phyloP scores from a whole-genome alignment of 768 basidiomycete genomes.

The Scleroderma citrinum region DNA sequence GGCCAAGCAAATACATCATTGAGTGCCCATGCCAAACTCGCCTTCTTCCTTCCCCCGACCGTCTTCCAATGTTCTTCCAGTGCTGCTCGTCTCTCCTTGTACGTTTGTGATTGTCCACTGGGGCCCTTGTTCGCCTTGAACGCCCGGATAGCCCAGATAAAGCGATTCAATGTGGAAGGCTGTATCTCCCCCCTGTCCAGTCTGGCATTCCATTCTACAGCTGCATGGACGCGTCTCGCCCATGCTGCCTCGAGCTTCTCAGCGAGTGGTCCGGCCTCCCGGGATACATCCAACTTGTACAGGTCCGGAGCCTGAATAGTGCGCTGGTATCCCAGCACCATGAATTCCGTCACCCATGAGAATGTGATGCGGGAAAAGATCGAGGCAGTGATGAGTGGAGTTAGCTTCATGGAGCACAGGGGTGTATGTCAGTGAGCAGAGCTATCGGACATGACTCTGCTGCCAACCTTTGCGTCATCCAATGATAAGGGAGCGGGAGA shows the following conservation, averaged over 20 bases:
- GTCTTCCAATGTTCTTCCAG: slow-evolving; percentile 42
- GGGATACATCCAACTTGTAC: slow-evolving; percentile 55
- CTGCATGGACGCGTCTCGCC: slow-evolving; percentile 39
- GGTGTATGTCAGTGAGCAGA: no score
- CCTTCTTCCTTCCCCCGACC: slow-evolving; percentile 36
- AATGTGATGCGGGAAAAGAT: background rate
- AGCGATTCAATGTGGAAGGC: slow-evolving; percentile 35
- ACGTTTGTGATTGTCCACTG: slow-evolving; percentile 9
- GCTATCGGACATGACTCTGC: background rate
- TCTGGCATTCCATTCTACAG: slow-evolving; percentile 48
- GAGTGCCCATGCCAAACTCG: slow-evolving; percentile 55
- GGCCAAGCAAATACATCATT: slow-evolving; percentile 52
- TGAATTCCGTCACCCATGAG: slow-evolving; percentile 10
- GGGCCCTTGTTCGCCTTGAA: slow-evolving; percentile 2
- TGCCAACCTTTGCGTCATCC: background rate
- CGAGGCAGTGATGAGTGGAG: background rate
- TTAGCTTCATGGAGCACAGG: background rate
- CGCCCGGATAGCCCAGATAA: slow-evolving; percentile 33
- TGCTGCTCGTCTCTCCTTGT: slow-evolving; percentile 19
- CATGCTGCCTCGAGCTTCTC: slow-evolving; percentile 52
- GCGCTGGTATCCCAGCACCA: slow-evolving; percentile 60
- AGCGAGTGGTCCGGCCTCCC: slow-evolving; percentile 46
- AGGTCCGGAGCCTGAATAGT: slow-evolving; percentile 71
- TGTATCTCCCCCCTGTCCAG: slow-evolving; percentile 40
- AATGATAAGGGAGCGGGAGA: slow-evolving; percentile 40